Base-by-base conservation (phyloP, 805 yeast species). In the Suhomyces prunicola region DNA sequence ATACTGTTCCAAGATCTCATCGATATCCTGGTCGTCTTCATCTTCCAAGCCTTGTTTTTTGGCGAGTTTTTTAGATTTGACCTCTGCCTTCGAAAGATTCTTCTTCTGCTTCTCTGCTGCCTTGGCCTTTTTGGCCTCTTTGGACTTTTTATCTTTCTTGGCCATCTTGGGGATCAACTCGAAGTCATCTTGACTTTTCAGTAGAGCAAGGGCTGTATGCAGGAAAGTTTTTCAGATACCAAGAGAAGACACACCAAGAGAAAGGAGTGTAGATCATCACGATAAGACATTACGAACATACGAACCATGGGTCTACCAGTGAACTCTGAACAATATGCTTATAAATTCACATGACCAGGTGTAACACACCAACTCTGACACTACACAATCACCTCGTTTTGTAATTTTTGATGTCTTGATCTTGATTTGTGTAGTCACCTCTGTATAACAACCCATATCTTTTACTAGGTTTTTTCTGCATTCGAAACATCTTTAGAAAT, bases 101-200 rank as follows among this genome's bases (percentile, higher is more conserved):
- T 93, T 93, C 70, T 86, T 85, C 56, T 81, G 83, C 74, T 93
- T 93, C 57, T 82, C 90, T 36, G 93, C 96, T 27, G 87, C 76
- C 47, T 96, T 83, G 22, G 94, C 96, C 79, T 90, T 91, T 71
- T 90, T 90, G 61, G 96, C 90, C 47, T 89, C 97, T 69, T 90
- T 91, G 59, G 89, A 85, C 69, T 90, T 89, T 72, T 90, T 90
- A 56, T 79, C 86, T 63, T 83, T 88, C 74, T 92, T 93, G 13
- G 93, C 97, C 97, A 92, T 92, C 46, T 8, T 15, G 5, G 13
- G n/a, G 22, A 8, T 10, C 29, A 7, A 3, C 6, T 5, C 3
- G 5, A 39, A 12, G 24, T 39, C 42, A 39, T 19, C 42, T 39
- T 12, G 13, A 42, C 46, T 42, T 42, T 42, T 42, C 46, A 42